Conservation (phyloP, 2,329 filamentous ascomycete species). For the Neonectria magnoliae region DNA sequence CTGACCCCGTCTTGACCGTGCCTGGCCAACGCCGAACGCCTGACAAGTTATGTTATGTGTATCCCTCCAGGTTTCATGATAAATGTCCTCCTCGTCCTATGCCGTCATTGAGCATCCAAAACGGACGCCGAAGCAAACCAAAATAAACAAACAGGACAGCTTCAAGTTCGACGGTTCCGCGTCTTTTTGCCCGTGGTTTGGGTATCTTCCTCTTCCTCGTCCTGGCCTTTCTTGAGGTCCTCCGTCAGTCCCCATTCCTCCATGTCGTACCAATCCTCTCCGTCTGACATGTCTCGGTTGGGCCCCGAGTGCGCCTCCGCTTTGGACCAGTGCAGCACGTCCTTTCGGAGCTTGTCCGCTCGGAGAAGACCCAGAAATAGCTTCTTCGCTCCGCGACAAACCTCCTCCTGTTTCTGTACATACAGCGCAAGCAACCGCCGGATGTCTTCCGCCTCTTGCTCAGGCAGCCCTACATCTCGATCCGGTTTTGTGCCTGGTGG, state of each 20-base stretch:
- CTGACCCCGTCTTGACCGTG: background rate
- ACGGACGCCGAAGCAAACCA: slow-evolving; percentile 1
- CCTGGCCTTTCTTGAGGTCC: slow-evolving; percentile 82
- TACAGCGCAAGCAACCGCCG: slow-evolving; percentile 78
- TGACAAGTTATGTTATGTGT: slow-evolving; percentile 19
- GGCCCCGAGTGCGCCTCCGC: slow-evolving; percentile 76
- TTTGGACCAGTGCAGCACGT: slow-evolving; percentile 79
- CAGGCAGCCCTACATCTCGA: slow-evolving; percentile 76
- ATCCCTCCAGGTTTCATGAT: slow-evolving; percentile 10
- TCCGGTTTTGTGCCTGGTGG: slow-evolving; percentile 71
- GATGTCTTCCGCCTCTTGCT: slow-evolving; percentile 80
- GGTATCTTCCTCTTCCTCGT: slow-evolving; percentile 82
- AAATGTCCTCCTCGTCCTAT: background rate
- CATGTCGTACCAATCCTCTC: slow-evolving; percentile 89
- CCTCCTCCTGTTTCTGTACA: slow-evolving; percentile 87
- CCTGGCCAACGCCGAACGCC: slow-evolving; percentile 21
- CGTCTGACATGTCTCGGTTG: slow-evolving; percentile 82
- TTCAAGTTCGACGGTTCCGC: slow-evolving; percentile 58
- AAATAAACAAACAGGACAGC: slow-evolving; percentile 10
- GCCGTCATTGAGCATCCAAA: background rate
- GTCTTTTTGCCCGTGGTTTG: slow-evolving; percentile 69
- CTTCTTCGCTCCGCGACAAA: slow-evolving; percentile 74
- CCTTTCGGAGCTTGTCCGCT: slow-evolving; percentile 76
- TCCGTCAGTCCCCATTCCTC: slow-evolving; percentile 81
- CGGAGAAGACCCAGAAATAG: slow-evolving; percentile 77